Base-by-base conservation (phyloP, 441 rosid species). In the Dalechampia spathulata region DNA sequence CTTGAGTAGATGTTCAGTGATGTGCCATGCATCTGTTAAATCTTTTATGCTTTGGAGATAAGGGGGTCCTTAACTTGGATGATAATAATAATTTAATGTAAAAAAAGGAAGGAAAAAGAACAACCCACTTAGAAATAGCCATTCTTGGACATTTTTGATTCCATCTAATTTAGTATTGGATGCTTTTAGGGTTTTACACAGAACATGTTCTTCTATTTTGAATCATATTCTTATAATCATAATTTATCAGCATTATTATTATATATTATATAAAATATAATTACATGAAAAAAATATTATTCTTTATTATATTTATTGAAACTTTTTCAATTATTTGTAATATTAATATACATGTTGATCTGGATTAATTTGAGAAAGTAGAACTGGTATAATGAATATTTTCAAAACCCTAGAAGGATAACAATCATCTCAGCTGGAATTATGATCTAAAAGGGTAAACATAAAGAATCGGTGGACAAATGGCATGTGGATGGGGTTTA, bases 401-500 rank as follows among this genome's bases (percentile, higher is more conserved):
- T n/a, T n/a, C n/a, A n/a, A n/a, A n/a, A n/a, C n/a, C n/a, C n/a
- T n/a, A n/a, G n/a, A n/a, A n/a, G n/a, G n/a, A n/a, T n/a, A n/a
- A n/a, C n/a, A n/a, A n/a, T n/a, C n/a, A n/a, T n/a, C n/a, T n/a
- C n/a, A n/a, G n/a, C n/a, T n/a, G n/a, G n/a, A n/a, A n/a, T n/a
- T n/a, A n/a, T n/a, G n/a, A n/a, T n/a, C n/a, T n/a, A n/a, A n/a
- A n/a, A n/a, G n/a, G n/a, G n/a, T n/a, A n/a, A n/a, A n/a, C n/a
- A n/a, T n/a, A n/a, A n/a, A n/a, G n/a, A 11, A 14, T 9, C 60
- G 57, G 49, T 45, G 41, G 80, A 74, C 78, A 68, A 10, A 56
- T 57, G 25, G 68, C 86, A 76, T 64, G 83, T 78, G 86, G 60
- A 78, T 74, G 81, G 86, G 75, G 79, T 40, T 67, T 64, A 41